These are phyloP conservation scores for Rhizomucor pusillus DNA, from an alignment of 371 early-diverging fungal species.

Conservation along the genomic window DNA sequence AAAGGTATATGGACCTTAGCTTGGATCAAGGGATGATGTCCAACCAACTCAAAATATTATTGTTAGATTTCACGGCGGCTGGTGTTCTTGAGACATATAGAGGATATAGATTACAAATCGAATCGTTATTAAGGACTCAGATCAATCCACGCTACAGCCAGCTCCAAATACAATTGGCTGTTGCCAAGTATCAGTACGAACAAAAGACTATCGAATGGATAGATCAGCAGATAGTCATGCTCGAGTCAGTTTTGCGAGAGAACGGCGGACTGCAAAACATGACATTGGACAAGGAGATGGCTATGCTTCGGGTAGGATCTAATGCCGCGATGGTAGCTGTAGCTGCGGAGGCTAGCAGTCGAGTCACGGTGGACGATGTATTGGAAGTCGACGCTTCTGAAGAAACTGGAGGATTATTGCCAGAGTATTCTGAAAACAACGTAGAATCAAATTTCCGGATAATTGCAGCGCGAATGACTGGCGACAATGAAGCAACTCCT, in stretches of 20 bases:
- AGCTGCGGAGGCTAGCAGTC: constrained; percentile 32
- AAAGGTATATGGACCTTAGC: constrained; percentile 4
- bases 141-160: constrained; percentile 35
- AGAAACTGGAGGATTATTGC: constrained; percentile 27
- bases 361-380: constrained; percentile 48
- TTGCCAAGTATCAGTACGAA: constrained; percentile 32
- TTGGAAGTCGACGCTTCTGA: constrained; percentile 28
- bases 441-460: not conserved
- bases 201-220: constrained; percentile 46
- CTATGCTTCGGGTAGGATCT: constrained; percentile 38
- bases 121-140: constrained; percentile 32
- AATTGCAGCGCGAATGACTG: not conserved
- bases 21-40: not conserved
- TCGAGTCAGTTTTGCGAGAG: constrained; percentile 29
- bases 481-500: constrained; percentile 1
- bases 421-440: constrained; percentile 25
- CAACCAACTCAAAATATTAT: not conserved
- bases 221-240: constrained; percentile 33
- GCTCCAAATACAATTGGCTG: constrained; percentile 30
- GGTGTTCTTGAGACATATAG: constrained; percentile 30
- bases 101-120: constrained; percentile 36
- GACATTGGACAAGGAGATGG: constrained; percentile 33
- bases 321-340: constrained; percentile 41
- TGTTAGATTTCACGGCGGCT: constrained; percentile 15
- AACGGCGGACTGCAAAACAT: constrained; percentile 32